Evolutionary conservation across 192 early-diverging fungal genomes (phyloP), one percentile per base, ranked within the genome.

Genomic region (Linnemannia zychae): DNA sequence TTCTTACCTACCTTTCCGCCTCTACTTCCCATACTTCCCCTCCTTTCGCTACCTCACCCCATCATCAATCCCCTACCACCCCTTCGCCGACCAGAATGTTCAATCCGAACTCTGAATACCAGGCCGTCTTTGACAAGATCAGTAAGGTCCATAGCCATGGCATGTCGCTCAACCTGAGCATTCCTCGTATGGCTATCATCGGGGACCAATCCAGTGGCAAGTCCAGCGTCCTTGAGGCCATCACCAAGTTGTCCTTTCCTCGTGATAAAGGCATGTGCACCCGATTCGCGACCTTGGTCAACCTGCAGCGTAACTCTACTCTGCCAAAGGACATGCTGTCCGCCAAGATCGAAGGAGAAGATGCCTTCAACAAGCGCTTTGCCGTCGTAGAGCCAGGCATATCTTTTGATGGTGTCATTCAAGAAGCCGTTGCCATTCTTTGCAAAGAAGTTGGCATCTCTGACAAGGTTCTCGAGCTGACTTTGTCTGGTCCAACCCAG

Each of bases 151-250:
- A 9, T 9, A 3, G 40, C 40, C 9, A n/a, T n/a, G n/a, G n/a
- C n/a, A n/a, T n/a, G n/a, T n/a, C n/a, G n/a, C n/a, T n/a, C n/a
- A n/a, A n/a, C n/a, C n/a, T n/a, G n/a, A n/a, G n/a, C n/a, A n/a
- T n/a, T n/a, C n/a, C n/a, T n/a, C n/a, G n/a, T n/a, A n/a, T n/a
- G n/a, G n/a, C n/a, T n/a, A n/a, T n/a, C n/a, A n/a, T n/a, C n/a
- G n/a, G n/a, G n/a, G n/a, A n/a, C n/a, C n/a, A n/a, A n/a, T n/a
- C n/a, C n/a, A n/a, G n/a, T n/a, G n/a, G n/a, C n/a, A n/a, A n/a
- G n/a, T n/a, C n/a, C n/a, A n/a, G n/a, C n/a, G 71, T 72, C 1
- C 73, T 75, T 16, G 74, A 76, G 44, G 63, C 63, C 7, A 66
- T 76, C 28, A 67, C 74, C 12, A 44, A 67, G 33, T 63, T 76